Conservation (phyloP, 2,329 filamentous ascomycete genomes). For the Orbilia blumenaviensis region DNA sequence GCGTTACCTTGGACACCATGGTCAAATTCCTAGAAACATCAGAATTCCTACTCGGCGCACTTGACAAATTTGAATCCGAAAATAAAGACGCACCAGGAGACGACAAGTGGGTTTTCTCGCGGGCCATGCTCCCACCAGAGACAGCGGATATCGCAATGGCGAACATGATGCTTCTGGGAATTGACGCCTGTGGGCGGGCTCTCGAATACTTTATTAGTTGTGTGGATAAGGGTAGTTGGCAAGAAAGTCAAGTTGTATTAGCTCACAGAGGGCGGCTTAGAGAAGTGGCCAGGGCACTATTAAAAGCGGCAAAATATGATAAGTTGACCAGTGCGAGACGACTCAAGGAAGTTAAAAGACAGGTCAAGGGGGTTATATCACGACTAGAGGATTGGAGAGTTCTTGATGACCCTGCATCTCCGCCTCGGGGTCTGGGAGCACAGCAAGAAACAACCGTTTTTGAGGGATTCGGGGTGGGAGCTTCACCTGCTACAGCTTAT, state of each 20-base stretch:
- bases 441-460: constrained; percentile 5
- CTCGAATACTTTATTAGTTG: constrained; percentile 47
- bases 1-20: constrained; percentile 49
- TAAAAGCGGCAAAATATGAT: constrained; percentile 37
- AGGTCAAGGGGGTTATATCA: constrained; percentile 45
- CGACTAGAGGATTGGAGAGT: constrained; percentile 35
- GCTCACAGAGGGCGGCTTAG: constrained; percentile 17
- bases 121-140: constrained; percentile 43
- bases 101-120: constrained; percentile 48
- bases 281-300: constrained; percentile 34
- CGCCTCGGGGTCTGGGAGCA: background rate
- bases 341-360: constrained; percentile 48
- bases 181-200: constrained; percentile 51
- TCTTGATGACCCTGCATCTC: constrained; percentile 26
- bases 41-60: constrained; percentile 14
- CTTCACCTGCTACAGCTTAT: constrained; percentile 26
- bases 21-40: constrained; percentile 43
- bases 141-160: constrained; percentile 44
- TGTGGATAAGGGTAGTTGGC: constrained; percentile 44
- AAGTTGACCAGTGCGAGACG: constrained; percentile 40
- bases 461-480: background rate
- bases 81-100: constrained; percentile 7
- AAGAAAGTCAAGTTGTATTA: constrained; percentile 48
- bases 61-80: constrained; percentile 34
- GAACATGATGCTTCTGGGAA: constrained; percentile 54